These are phyloP conservation scores for Pythium periplocum DNA, from an alignment of 352 stramenopile genomes.

Conservation along the genomic window DNA sequence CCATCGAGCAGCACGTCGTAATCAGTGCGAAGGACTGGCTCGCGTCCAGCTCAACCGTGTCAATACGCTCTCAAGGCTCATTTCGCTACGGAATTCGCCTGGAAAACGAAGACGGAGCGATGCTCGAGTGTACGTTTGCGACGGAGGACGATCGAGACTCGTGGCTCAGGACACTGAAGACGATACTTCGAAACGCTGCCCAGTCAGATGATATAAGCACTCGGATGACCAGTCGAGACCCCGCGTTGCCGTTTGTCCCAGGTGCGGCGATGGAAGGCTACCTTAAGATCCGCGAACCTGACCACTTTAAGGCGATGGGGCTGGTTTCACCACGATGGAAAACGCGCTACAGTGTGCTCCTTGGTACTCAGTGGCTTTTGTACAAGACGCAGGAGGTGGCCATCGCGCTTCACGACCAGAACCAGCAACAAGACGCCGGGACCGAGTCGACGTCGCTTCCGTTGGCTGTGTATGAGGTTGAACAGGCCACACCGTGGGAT, in stretches of 20 bases:
- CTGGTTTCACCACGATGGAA: constrained; percentile 39
- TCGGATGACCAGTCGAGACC: constrained; percentile 27
- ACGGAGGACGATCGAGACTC: constrained; percentile 26
- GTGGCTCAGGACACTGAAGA: constrained; percentile 36
- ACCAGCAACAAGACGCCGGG: constrained; percentile 7
- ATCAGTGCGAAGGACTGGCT: constrained; percentile 47
- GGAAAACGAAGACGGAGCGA: constrained; percentile 52
- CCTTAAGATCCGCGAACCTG: constrained; percentile 31
- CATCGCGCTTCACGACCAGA: constrained; percentile 19
- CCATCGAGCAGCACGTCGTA: constrained; percentile 49
- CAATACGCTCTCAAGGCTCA: no score
- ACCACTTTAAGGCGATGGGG: constrained; percentile 14
- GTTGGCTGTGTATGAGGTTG: constrained; percentile 53
- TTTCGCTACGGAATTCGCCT: constrained; percentile 41
- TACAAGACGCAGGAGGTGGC: constrained; percentile 65
- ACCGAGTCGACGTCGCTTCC: constrained; percentile 17
- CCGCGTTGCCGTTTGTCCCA: constrained; percentile 47
- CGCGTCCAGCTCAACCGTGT: not conserved
- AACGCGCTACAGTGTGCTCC: constrained; percentile 60
- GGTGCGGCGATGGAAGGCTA: constrained; percentile 71
- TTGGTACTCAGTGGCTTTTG: constrained; percentile 64
- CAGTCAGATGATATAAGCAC: no score
- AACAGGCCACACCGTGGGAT: constrained; percentile 18
- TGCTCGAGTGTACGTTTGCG: constrained; percentile 45
- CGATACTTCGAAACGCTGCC: not conserved